Evolutionary conservation across 2,329 filamentous ascomycete genomes (phyloP).

Genomic region (Triangularia setosa): DNA sequence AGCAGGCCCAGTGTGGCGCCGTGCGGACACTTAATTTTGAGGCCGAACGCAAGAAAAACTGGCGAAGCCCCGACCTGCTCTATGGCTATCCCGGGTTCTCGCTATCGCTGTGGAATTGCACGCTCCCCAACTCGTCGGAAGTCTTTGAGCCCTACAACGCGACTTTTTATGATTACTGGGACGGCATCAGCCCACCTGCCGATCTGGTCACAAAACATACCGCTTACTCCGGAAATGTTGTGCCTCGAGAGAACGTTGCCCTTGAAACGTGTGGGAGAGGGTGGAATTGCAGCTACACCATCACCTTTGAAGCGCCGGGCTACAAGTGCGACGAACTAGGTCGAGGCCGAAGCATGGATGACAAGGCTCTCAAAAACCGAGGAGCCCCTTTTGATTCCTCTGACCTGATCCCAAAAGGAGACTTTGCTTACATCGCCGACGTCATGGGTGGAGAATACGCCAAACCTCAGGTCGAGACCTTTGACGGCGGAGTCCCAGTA

Average conservation of each 20-base stretch:
- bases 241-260: slow-evolving; percentile 30
- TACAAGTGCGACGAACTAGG: slow-evolving; percentile 38
- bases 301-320: slow-evolving; percentile 37
- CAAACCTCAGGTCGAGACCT: slow-evolving; percentile 28
- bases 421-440: slow-evolving; percentile 33
- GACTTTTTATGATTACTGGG: slow-evolving; percentile 32
- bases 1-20: slow-evolving; percentile 17
- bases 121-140: slow-evolving; percentile 12
- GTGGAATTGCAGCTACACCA: slow-evolving; percentile 38
- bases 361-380: slow-evolving; percentile 22
- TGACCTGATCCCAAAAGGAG: slow-evolving; percentile 33
- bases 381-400: slow-evolving; percentile 32
- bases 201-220: slow-evolving; percentile 19
- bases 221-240: slow-evolving; percentile 24
- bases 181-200: slow-evolving; percentile 21
- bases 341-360: slow-evolving; percentile 28
- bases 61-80: slow-evolving; percentile 23
- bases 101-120: slow-evolving; percentile 29
- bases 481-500: slow-evolving; percentile 31
- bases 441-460: slow-evolving; percentile 34
- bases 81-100: slow-evolving; percentile 25
- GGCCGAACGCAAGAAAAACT: slow-evolving; percentile 27
- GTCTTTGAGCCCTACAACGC: slow-evolving; percentile 14
- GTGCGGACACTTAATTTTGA: slow-evolving; percentile 31
- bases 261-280: slow-evolving; percentile 34